Percentiles rank a stretch among this genome's conserved stretches.
Evolutionary conservation across 2,329 filamentous ascomycete genomes (phyloP).

Genomic region (Fonsecaea erecta): DNA sequence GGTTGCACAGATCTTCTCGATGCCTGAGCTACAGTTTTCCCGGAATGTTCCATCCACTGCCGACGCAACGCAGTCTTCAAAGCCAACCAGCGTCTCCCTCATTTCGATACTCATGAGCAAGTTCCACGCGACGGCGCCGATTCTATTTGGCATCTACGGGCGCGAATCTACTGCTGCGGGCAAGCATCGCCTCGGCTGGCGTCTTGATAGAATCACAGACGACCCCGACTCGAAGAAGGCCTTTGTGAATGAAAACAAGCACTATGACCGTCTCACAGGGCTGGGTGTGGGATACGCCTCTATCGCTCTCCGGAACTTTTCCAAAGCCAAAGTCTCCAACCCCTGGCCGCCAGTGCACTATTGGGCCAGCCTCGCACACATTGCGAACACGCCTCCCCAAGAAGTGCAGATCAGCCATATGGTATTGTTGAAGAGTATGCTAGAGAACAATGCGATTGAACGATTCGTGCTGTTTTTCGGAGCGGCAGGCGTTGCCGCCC

Average conservation of each 20-base stretch:
- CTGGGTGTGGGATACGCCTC: conserved; percentile 83
- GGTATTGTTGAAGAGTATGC: conserved; percentile 71
- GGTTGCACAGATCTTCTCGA: conserved; percentile 74
- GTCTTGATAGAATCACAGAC: conserved; percentile 57
- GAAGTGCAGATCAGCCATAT: conserved; percentile 75
- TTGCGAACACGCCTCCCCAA: conserved; percentile 72
- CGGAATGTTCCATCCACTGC: conserved; percentile 17
- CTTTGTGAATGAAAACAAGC: conserved; percentile 71
- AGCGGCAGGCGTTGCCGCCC: conserved; percentile 70
- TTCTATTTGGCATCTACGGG: conserved; percentile 81
- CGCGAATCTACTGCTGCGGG: conserved; percentile 73
- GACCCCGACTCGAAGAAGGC: conserved; percentile 47
- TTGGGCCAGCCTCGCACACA: conserved; percentile 76
- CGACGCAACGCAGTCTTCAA: conserved; percentile 49
- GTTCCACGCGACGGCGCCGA: conserved; percentile 77
- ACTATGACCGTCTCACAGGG: conserved; percentile 81
- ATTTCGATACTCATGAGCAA: conserved; percentile 89
- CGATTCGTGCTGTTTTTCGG: conserved; percentile 84
- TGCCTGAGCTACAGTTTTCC: conserved; percentile 58
- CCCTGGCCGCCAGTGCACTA: conserved; percentile 80
- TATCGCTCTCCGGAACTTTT: conserved; percentile 81
- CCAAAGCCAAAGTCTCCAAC: conserved; percentile 67
- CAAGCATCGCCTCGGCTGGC: conserved; percentile 73
- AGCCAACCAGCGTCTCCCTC: conserved; percentile 64
- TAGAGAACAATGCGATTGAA: conserved; percentile 69